Conservation (phyloP, 768 basidiomycete species). For the Russula griseocarnosa region DNA sequence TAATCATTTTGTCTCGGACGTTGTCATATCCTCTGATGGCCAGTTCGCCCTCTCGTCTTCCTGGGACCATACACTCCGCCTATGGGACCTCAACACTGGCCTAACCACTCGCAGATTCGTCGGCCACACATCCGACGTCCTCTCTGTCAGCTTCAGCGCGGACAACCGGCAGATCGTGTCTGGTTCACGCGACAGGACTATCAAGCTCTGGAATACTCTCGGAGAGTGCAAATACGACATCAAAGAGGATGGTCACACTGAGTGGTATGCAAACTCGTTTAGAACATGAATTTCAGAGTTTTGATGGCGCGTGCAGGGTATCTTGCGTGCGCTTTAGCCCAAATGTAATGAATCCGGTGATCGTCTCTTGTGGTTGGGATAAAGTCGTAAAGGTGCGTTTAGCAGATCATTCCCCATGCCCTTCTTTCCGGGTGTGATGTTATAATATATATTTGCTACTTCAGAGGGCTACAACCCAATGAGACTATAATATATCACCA, state of each 20-base stretch:
- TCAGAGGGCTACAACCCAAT: constrained; percentile 37
- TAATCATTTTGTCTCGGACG: constrained; percentile 99
- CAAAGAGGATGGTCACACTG: constrained; percentile 95
- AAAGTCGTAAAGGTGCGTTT: constrained; percentile 95
- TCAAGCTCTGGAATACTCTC: constrained; percentile 99
- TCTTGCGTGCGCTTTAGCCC: constrained; percentile 99
- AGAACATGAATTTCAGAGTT: not conserved
- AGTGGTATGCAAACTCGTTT: constrained; percentile 58
- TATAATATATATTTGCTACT: constrained; percentile 36
- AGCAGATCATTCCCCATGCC: not conserved
- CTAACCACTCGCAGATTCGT: constrained; percentile 95
- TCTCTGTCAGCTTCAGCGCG: constrained; percentile 98
- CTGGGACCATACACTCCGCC: constrained; percentile 99
- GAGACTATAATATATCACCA: constrained; percentile 62
- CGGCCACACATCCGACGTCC: constrained; percentile 95
- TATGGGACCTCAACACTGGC: constrained; percentile 99
- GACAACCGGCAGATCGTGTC: constrained; percentile 99
- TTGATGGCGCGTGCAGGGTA: constrained; percentile 55
- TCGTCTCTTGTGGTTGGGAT: constrained; percentile 99
- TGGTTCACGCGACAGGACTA: constrained; percentile 92
- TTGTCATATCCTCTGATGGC: constrained; percentile 98
- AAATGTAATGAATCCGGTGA: constrained; percentile 94
- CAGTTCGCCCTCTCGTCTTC: constrained; percentile 99
- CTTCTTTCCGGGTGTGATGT: constrained; percentile 37
- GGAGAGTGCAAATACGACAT: constrained; percentile 99